Evolutionary conservation across 768 basidiomycete species (phyloP).

Genomic region (Tricholoma flavovirens): DNA sequence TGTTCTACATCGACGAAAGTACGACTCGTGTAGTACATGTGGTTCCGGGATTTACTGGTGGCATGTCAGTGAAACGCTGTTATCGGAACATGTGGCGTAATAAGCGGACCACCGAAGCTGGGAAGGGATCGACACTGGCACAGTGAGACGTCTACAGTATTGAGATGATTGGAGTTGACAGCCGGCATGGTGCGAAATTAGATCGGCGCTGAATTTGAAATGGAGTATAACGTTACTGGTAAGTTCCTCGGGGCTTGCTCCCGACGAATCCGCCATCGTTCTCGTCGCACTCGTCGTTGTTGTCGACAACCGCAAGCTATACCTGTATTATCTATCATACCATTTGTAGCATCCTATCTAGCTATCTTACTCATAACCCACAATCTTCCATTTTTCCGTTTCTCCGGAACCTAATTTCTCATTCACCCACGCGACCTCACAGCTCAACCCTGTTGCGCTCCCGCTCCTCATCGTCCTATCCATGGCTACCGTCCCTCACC

Average conservation of each 20-base stretch:
- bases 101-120: too few species aligned
- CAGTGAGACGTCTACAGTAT: not conserved
- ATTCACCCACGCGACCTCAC: conserved; percentile 12
- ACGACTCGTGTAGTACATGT: not conserved
- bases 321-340: conserved; percentile 7
- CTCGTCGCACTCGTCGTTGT: conserved; percentile 16
- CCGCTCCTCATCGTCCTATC: conserved; percentile 7
- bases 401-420: conserved; percentile 17
- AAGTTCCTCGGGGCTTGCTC: conserved; percentile 1
- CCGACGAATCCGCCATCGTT: conserved; percentile 12
- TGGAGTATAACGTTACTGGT: conserved; percentile 10
- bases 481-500: conserved; percentile 27
- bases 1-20: not conserved
- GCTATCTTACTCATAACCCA: conserved; percentile 5
- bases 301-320: conserved; percentile 11
- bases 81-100: too few species aligned
- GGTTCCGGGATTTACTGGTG: conserved; percentile 4
- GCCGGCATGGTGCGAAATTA: conserved; percentile 12
- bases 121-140: conserved; percentile 11
- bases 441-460: conserved; percentile 1
- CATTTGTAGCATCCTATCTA: not conserved
- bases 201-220: conserved; percentile 30
- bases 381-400: conserved; percentile 5
- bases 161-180: too few species aligned
- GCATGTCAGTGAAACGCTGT: conserved; percentile 10